phyloP scores from a whole-genome alignment of 169 alveolate genomes.

The Toxoplasma gondii region DNA sequence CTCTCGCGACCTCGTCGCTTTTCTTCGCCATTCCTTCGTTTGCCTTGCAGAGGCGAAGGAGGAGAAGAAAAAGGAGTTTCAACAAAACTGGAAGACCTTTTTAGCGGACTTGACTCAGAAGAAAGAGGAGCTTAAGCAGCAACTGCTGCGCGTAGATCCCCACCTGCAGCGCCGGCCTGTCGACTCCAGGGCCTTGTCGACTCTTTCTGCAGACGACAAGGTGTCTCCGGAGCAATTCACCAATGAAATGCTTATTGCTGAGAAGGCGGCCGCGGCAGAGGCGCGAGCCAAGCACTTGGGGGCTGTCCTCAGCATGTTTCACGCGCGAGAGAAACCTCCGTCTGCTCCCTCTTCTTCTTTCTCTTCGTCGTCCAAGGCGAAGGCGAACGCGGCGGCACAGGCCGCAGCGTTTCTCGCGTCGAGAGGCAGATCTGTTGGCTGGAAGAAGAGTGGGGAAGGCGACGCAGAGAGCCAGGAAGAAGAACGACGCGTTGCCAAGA shows the following conservation, averaged over 20 bases:
- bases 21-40: not conserved
- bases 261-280: not conserved
- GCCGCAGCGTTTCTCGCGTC: slow-evolving; percentile 1
- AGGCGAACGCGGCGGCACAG: not conserved
- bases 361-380: not conserved
- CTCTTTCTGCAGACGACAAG: not conserved
- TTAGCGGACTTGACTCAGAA: not conserved
- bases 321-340: not conserved
- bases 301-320: not conserved
- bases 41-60: slow-evolving; percentile 7
- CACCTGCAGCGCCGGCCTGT: not conserved
- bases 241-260: not conserved
- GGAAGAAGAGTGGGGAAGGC: not conserved
- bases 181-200: not conserved
- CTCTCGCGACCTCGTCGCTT: not conserved
- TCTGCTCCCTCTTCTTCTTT: not conserved
- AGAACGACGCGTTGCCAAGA: not conserved
- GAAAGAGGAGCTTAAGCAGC: slow-evolving; percentile 1
- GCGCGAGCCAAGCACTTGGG: slow-evolving; percentile 16
- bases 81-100: slow-evolving; percentile 5
- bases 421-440: not conserved
- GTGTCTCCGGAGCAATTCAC: not conserved
- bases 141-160: not conserved
- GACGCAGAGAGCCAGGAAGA: not conserved
- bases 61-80: slow-evolving; percentile 1